Evolutionary conservation across 2,329 filamentous ascomycete genomes (phyloP).

Genomic region (Ceratocystis albifundus): DNA sequence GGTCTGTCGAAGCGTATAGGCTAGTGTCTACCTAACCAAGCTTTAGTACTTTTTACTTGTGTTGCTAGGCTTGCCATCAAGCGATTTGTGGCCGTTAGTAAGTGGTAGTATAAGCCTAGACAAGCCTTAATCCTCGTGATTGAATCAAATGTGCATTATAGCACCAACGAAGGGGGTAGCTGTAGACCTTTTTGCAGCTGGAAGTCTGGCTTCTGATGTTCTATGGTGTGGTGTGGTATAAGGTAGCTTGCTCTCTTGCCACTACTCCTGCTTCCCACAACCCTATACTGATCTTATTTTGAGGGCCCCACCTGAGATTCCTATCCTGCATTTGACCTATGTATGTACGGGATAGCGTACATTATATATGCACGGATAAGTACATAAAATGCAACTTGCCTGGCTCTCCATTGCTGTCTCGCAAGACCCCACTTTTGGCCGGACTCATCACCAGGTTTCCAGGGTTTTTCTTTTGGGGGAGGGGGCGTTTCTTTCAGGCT

Average conservation of each 20-base stretch:
- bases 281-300: background rate
- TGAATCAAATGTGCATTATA: background rate
- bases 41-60: background rate
- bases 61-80: background rate
- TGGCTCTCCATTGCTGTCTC: background rate
- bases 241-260: background rate
- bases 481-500: background rate
- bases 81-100: background rate
- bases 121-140: background rate
- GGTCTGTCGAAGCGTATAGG: background rate
- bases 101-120: background rate
- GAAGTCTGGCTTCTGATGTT: conserved; percentile 4
- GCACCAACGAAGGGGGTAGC: background rate
- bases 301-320: background rate
- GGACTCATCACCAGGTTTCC: background rate
- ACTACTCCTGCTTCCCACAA: background rate
- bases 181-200: background rate
- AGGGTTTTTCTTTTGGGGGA: background rate
- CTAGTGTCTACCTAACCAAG: background rate
- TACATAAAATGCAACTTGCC: background rate
- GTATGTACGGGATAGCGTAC: too few relatives aligned
- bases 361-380: background rate
- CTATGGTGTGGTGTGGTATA: background rate
- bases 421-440: conserved; percentile 7
- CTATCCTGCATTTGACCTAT: background rate